These are phyloP conservation scores for Saturnispora kantuleensis DNA, from an alignment of 805 yeast species.

Conservation along the genomic window DNA sequence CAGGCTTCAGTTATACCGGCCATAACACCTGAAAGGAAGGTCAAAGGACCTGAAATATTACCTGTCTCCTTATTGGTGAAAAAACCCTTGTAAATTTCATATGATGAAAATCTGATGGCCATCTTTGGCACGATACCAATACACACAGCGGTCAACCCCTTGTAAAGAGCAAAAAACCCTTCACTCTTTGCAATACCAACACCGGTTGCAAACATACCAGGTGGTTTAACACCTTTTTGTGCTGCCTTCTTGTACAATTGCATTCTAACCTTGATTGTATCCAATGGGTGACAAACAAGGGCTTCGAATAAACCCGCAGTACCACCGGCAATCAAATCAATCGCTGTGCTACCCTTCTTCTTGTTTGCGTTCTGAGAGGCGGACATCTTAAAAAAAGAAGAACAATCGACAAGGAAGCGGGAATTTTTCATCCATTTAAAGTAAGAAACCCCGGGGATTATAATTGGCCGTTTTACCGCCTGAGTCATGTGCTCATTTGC, in stretches of 20 bases:
- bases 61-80: slow-evolving; percentile 54
- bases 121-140: slow-evolving; percentile 97
- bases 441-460: no score
- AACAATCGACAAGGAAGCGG: not conserved
- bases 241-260: slow-evolving; percentile 73
- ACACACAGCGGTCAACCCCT: slow-evolving; percentile 94
- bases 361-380: slow-evolving; percentile 16
- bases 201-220: slow-evolving; percentile 84
- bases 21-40: slow-evolving; percentile 89
- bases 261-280: slow-evolving; percentile 96
- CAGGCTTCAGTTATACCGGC: slow-evolving; percentile 97
- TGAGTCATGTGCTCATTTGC: no score
- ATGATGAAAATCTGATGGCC: slow-evolving; percentile 95
- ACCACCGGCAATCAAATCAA: slow-evolving; percentile 86
- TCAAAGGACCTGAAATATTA: slow-evolving; percentile 57
- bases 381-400: slow-evolving; percentile 6
- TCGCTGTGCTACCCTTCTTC: slow-evolving; percentile 33
- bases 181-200: slow-evolving; percentile 66
- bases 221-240: slow-evolving; percentile 42
- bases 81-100: slow-evolving; percentile 73
- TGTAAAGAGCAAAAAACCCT: slow-evolving; percentile 77
- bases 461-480: no score
- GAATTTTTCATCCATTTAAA: not conserved
- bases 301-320: slow-evolving; percentile 97
- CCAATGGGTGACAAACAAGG: slow-evolving; percentile 96